These are phyloP conservation scores for Imleria badia DNA, from an alignment of 768 basidiomycete genomes.

Conservation along the genomic window DNA sequence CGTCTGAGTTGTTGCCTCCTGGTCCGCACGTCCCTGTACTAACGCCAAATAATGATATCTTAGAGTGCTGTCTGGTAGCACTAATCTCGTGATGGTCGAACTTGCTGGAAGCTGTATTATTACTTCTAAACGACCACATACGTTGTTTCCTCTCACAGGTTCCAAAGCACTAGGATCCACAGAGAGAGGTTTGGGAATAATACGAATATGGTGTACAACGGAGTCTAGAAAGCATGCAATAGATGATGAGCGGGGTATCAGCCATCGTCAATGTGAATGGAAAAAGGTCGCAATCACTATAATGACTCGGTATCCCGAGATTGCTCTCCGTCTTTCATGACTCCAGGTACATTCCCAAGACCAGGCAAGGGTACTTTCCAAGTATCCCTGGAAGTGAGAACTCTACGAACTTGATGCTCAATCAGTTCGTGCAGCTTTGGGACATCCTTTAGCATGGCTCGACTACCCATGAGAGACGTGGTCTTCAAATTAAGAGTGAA, in stretches of 20 bases:
- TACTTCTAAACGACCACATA: neutral
- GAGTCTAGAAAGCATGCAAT: slow-evolving; percentile 6
- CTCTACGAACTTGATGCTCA: slow-evolving; percentile 73
- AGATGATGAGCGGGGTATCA: neutral
- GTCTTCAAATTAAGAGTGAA: slow-evolving; percentile 87
- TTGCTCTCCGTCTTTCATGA: slow-evolving; percentile 31
- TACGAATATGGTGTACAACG: slow-evolving; percentile 1
- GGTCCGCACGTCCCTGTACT: too few species aligned
- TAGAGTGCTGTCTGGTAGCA: neutral
- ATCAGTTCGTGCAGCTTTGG: slow-evolving; percentile 97
- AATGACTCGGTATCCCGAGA: neutral
- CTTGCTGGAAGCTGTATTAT: neutral
- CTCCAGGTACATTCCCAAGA: slow-evolving; percentile 38
- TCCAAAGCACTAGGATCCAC: neutral
- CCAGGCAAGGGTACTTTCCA: slow-evolving; percentile 74
- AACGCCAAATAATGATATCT: too few species aligned
- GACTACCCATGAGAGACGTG: slow-evolving; percentile 90
- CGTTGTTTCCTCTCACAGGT: neutral
- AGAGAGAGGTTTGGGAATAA: neutral
- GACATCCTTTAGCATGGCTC: slow-evolving; percentile 96
- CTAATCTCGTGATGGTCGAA: neutral
- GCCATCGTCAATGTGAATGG: neutral
- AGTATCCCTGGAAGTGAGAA: slow-evolving; percentile 55
- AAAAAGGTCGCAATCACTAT: neutral
- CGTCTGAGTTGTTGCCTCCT: too few species aligned